Conservation (phyloP, 208 protist genomes). For the Blastocrithidia nonstop region DNA sequence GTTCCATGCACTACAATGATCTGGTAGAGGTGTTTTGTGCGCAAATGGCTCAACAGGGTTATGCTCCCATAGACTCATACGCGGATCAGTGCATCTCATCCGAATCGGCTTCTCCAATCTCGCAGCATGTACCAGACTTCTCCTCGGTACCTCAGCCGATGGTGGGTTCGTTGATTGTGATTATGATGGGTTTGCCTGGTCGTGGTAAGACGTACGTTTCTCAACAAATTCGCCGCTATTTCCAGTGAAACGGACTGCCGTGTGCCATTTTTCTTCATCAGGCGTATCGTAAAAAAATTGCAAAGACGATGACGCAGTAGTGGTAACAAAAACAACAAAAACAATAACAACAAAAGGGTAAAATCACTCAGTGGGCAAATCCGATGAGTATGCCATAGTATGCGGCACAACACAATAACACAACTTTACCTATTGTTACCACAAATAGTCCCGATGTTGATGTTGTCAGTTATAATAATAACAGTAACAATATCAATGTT, state of each 20-base stretch:
- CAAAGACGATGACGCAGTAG: constrained; percentile 6
- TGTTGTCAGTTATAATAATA: no score
- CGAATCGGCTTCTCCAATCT: constrained; percentile 13
- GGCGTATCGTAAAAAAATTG: constrained; percentile 19
- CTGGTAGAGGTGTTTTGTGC: constrained; percentile 28
- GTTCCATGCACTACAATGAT: constrained; percentile 29
- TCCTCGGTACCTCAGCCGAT: constrained; percentile 69
- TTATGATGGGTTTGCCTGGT: constrained; percentile 83
- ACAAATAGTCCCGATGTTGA: neutral
- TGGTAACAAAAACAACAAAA: no score
- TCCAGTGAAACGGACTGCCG: constrained; percentile 78
- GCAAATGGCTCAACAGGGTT: neutral
- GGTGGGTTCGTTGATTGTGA: constrained; percentile 74
- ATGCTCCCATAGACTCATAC: neutral
- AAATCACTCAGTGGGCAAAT: no score
- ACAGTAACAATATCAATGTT: no score
- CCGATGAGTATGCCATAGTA: no score
- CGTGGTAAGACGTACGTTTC: constrained; percentile 82
- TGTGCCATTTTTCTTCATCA: constrained; percentile 65
- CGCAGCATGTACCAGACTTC: constrained; percentile 32
- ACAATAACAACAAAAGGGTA: neutral
- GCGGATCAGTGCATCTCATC: constrained; percentile 9
- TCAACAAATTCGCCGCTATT: constrained; percentile 81
- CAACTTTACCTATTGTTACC: no score
- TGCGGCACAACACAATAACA: no score